Evolutionary conservation across 2,329 filamentous ascomycete species (phyloP).

Genomic region (Talaromyces sp.): DNA sequence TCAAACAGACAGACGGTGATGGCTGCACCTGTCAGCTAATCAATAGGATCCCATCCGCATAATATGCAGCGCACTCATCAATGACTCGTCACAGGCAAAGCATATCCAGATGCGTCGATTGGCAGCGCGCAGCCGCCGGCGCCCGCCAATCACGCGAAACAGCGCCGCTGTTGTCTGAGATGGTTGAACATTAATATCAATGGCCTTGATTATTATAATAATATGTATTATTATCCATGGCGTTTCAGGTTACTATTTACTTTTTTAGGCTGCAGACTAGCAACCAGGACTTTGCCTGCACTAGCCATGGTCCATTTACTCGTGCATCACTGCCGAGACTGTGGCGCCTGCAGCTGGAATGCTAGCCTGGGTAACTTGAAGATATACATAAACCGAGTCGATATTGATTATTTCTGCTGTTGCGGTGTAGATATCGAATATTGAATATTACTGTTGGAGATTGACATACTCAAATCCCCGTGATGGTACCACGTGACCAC

Average conservation of each 20-base stretch:
- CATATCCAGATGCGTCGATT: neutral
- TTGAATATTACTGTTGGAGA: neutral
- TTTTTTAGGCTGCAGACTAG: neutral
- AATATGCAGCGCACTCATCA: neutral
- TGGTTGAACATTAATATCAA: neutral
- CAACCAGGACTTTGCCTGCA: neutral
- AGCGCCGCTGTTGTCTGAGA: neutral
- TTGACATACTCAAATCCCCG: neutral
- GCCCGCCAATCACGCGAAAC: neutral
- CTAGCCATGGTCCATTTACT: neutral
- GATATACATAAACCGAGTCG: neutral
- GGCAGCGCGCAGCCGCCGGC: neutral
- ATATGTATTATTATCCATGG: neutral
- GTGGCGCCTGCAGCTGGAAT: neutral
- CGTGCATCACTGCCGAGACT: neutral
- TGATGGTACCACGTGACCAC: neutral
- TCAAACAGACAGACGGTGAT: neutral
- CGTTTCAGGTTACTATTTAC: neutral
- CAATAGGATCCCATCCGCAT: neutral
- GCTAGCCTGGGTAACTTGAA: neutral
- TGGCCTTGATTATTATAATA: neutral
- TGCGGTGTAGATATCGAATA: neutral
- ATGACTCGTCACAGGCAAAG: neutral
- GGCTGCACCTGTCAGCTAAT: neutral
- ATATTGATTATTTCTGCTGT: neutral